phyloP scores from a whole-genome alignment of 306 rosid genomes.

The Myrica gale region DNA sequence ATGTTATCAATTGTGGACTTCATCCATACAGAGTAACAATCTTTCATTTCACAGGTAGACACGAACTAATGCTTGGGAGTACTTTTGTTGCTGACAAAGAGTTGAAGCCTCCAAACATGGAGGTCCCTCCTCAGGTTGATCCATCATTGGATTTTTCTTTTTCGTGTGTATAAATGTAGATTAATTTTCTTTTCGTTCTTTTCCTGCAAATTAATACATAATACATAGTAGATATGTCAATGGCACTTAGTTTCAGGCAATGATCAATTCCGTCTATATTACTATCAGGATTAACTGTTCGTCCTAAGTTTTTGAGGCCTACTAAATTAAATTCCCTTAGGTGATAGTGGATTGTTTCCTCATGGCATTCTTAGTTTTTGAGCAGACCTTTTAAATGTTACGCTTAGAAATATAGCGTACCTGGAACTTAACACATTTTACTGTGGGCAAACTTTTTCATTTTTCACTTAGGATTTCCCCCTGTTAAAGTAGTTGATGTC shows the following conservation, averaged over 20 bases:
- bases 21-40: not conserved
- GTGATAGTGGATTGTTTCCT: not conserved
- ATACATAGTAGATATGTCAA: no score
- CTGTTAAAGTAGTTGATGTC: not conserved
- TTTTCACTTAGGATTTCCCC: not conserved
- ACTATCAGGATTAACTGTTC: not conserved
- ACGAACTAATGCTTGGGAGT: conserved; percentile 77
- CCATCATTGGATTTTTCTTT: conserved; percentile 1
- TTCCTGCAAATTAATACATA: not conserved
- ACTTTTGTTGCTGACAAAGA: conserved; percentile 54
- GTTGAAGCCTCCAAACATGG: conserved; percentile 68
- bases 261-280: no score
- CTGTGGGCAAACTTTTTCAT: not conserved
- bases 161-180: not conserved
- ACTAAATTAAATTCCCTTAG: not conserved
- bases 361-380: not conserved
- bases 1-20: not conserved
- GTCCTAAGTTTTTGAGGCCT: not conserved
- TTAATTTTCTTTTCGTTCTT: not conserved
- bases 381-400: not conserved
- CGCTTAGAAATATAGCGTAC: not conserved
- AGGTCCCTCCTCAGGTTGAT: conserved; percentile 75
- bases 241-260: no score
- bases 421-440: not conserved
- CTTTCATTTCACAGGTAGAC: conserved; percentile 58